Evolutionary conservation across 495 filamentous ascomycete genomes (phyloP), one percentile per base, ranked within the genome.

Genomic region (Podospora pseudocomata): DNA sequence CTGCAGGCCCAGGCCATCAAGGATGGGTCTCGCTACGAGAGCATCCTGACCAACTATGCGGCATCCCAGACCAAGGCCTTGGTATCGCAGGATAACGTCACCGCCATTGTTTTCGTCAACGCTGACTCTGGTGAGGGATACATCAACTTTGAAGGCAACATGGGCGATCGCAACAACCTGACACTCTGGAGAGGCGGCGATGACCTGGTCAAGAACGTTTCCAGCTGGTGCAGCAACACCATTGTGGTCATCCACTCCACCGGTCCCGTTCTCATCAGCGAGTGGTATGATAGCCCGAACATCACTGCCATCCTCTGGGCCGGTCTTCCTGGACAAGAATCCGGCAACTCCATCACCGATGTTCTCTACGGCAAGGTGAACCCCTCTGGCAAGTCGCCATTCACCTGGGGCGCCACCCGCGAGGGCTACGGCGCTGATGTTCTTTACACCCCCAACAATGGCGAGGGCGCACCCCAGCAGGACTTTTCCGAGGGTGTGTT

Each of bases 221-320:
- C 92, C 4, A 83, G 86, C 20, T 74, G 86, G 68, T 95, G 91
- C 82, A 89, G 91, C 80, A 97, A 97, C 84, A 97, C 94, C 20
- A 88, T 99, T 65, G 91, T 99, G 16, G 87, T 98, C 64, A 90
- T 99, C 69, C 94, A 98, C 79, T 90, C 91, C 4, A 85, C 90
- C 7, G 92, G 92, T 3, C 86, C 94, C 18, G 92, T 97, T 20
- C 80, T 96, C 0, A 73, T 97, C 26, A 86, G 88, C 28, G 84
- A 90, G 28, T 96, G 88, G 82, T 89, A 92, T 68, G 80, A 93
- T 70, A 88, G 91, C 77, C 88, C 90, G n/a, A 98, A 98, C 77
- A 86, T 99, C 67, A 97, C 93, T 9, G 95, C 92, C 28, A 95
- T 99, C 55, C 74, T 98, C 19, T 97, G 93, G 90, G 95, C 94